phyloP scores from a whole-genome alignment of 768 basidiomycete genomes.

The Nidula microcarpa region DNA sequence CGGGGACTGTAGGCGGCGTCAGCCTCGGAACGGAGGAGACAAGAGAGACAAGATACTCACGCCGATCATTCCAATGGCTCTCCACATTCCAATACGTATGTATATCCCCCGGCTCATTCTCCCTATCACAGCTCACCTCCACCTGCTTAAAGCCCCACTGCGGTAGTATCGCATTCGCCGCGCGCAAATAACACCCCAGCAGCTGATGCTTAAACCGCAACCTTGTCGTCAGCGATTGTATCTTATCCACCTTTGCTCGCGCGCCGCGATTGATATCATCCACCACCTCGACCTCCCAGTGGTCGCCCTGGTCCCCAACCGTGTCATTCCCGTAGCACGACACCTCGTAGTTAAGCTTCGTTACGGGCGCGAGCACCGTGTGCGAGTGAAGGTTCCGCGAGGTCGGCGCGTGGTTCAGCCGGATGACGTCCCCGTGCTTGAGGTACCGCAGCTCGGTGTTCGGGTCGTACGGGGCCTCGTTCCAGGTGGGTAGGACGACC shows the following conservation, averaged over 20 bases:
- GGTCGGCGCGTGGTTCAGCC: constrained; percentile 80
- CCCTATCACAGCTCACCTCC: constrained; percentile 91
- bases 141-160: constrained; percentile 99
- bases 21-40: neutral
- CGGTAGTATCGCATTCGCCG: constrained; percentile 84
- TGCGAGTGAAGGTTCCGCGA: constrained; percentile 93
- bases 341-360: constrained; percentile 88
- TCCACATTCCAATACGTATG: constrained; percentile 99
- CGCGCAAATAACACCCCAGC: constrained; percentile 85
- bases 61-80: constrained; percentile 91
- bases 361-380: constrained; percentile 78
- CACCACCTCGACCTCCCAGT: constrained; percentile 92
- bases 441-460: constrained; percentile 71
- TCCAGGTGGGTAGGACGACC: constrained; percentile 81
- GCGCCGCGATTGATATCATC: constrained; percentile 75
- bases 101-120: constrained; percentile 73
- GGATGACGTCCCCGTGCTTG: constrained; percentile 71
- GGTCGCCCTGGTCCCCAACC: constrained; percentile 83
- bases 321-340: constrained; percentile 92
- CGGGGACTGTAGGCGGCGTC: constrained; percentile 56
- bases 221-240: constrained; percentile 79
- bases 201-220: constrained; percentile 76
- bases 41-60: constrained; percentile 45
- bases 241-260: too few species aligned
- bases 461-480: constrained; percentile 61